Conservation (phyloP, 2,329 filamentous ascomycete species). For the Curvularia sp. region DNA sequence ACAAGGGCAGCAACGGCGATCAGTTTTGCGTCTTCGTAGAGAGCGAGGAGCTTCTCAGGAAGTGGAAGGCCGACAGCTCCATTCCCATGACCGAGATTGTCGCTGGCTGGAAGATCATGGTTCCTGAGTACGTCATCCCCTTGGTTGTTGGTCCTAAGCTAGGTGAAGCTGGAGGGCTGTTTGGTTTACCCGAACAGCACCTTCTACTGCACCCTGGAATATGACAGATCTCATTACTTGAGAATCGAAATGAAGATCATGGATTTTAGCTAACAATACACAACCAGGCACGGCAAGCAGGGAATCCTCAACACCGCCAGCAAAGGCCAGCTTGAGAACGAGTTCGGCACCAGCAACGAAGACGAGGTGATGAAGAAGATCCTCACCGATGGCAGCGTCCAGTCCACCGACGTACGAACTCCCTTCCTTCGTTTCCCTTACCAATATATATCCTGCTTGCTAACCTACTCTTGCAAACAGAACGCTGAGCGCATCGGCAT, state of each 20-base stretch:
- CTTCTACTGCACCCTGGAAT: not conserved
- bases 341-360: constrained; percentile 82
- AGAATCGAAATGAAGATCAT: not conserved
- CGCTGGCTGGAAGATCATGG: constrained; percentile 85
- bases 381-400: constrained; percentile 70
- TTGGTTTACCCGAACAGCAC: not conserved
- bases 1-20: constrained; percentile 72
- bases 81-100: constrained; percentile 85
- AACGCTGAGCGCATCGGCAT: constrained; percentile 52
- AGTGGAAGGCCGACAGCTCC: constrained; percentile 82
- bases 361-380: constrained; percentile 86
- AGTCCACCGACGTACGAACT: constrained; percentile 34
- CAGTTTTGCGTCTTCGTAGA: constrained; percentile 74
- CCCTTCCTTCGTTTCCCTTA: not conserved
- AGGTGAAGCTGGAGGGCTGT: not conserved
- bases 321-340: constrained; percentile 76
- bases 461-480: constrained; percentile 31
- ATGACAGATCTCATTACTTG: not conserved
- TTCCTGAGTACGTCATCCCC: constrained; percentile 74
- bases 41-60: constrained; percentile 67
- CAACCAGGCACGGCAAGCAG: constrained; percentile 80
- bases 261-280: not conserved
- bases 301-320: constrained; percentile 79
- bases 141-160: not conserved
- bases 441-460: not conserved